Evolutionary conservation across 306 rosid genomes (phyloP).

Genomic region (Canavalia ensiformis): DNA sequence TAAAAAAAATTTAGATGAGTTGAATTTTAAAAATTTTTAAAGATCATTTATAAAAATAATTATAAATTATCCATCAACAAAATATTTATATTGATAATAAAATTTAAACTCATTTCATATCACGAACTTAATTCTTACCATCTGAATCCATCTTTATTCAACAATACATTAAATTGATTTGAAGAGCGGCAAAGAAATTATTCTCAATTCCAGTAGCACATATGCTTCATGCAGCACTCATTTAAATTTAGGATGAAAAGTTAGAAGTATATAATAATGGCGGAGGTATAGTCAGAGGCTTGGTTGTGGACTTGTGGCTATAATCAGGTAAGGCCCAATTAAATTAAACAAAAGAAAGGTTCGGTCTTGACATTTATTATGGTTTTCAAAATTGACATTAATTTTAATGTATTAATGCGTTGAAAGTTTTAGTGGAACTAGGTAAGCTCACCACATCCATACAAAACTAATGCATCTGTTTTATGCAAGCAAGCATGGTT

Average conservation of each 20-base stretch:
- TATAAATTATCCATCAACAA: too few relatives aligned
- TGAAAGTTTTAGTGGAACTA: slow-evolving; percentile 40
- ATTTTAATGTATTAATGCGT: not conserved
- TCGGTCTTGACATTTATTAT: slow-evolving; percentile 22
- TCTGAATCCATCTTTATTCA: too few relatives aligned
- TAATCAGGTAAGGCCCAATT: not conserved
- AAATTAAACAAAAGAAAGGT: slow-evolving; percentile 5
- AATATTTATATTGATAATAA: too few relatives aligned
- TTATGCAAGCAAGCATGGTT: not conserved
- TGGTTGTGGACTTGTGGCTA: not conserved
- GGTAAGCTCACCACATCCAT: slow-evolving; percentile 33
- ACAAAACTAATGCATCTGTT: slow-evolving; percentile 36
- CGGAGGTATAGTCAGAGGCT: not conserved
- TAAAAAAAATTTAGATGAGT: too few relatives aligned
- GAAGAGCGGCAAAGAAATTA: not conserved
- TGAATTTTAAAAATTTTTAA: too few relatives aligned
- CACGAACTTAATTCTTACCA: too few relatives aligned
- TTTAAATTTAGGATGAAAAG: not conserved
- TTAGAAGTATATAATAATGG: not conserved
- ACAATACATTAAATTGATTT: not conserved
- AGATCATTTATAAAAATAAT: too few relatives aligned
- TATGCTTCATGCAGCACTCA: slow-evolving; percentile 6
- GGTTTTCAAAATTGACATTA: not conserved
- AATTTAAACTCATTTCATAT: too few relatives aligned
- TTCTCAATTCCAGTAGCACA: not conserved